Conservation (phyloP, 2,329 filamentous ascomycete species). For the Sclerotinia trifoliorum region DNA sequence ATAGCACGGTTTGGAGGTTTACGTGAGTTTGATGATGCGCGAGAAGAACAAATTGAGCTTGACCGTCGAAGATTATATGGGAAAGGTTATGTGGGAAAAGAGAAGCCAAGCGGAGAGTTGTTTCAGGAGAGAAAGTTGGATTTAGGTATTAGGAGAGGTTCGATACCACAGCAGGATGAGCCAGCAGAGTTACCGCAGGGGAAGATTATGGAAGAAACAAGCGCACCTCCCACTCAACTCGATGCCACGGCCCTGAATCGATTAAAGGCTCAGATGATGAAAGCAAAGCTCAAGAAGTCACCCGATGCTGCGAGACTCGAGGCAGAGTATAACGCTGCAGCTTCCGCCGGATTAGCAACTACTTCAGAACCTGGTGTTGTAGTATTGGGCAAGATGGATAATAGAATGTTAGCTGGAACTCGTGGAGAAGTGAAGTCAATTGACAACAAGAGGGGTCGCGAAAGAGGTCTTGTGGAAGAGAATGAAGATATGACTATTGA, state of each 20-base stretch:
- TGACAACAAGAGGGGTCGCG: constrained; percentile 75
- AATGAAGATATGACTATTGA: constrained; percentile 96
- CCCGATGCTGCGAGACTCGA: constrained; percentile 76
- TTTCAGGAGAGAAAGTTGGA: constrained; percentile 72
- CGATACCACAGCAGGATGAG: constrained; percentile 40
- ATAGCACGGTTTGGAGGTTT: constrained; percentile 78
- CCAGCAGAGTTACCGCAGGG: constrained; percentile 51
- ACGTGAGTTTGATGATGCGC: constrained; percentile 83
- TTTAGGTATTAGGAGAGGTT: constrained; percentile 48
- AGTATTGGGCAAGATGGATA: constrained; percentile 84
- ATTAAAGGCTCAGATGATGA: constrained; percentile 92
- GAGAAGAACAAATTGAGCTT: constrained; percentile 89
- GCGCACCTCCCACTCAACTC: constrained; percentile 51
- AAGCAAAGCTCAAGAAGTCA: constrained; percentile 80
- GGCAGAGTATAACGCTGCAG: constrained; percentile 75
- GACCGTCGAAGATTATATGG: constrained; percentile 83
- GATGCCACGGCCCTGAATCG: constrained; percentile 83
- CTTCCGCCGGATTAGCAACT: constrained; percentile 57
- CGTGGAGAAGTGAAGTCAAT: constrained; percentile 73
- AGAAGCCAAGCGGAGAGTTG: constrained; percentile 84
- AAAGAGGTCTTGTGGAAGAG: constrained; percentile 80
- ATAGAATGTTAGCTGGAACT: constrained; percentile 76
- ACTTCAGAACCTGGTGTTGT: constrained; percentile 62
- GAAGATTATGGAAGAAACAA: constrained; percentile 55
- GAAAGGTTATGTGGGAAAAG: constrained; percentile 76